Evolutionary conservation across 1,284 basidiomycete species (phyloP).

Genomic region (Meira miltonrushii): DNA sequence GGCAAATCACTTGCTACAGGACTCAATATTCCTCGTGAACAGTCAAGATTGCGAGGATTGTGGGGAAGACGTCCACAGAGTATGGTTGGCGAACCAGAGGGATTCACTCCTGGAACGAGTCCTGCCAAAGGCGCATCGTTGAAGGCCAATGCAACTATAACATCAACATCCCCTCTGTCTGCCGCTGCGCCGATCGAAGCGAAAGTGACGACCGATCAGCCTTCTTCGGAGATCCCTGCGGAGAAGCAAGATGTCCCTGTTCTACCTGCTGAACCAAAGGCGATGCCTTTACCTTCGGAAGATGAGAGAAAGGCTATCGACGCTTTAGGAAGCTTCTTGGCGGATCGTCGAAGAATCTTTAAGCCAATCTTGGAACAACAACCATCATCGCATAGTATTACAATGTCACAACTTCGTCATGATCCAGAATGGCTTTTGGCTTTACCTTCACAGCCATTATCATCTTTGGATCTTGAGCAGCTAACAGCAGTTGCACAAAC

Average conservation of each 20-base stretch:
- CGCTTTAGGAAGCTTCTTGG: constrained; percentile 47
- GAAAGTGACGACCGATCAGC: background rate
- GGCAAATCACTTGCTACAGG: background rate
- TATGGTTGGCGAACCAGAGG: constrained; percentile 19
- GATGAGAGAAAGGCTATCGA: constrained; percentile 24
- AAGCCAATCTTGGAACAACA: constrained; percentile 35
- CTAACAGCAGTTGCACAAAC: constrained; percentile 70
- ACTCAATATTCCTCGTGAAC: constrained; percentile 1
- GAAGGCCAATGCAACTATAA: background rate
- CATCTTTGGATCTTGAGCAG: constrained; percentile 30
- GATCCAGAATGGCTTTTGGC: constrained; percentile 33
- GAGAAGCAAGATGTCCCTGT: background rate
- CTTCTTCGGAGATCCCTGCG: background rate
- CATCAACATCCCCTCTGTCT: background rate
- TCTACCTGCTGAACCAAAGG: background rate
- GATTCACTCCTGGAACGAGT: constrained; percentile 11
- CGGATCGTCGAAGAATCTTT: constrained; percentile 48
- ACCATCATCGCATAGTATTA: constrained; percentile 22
- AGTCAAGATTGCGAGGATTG: constrained; percentile 12
- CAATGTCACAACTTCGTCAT: constrained; percentile 34
- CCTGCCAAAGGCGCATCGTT: constrained; percentile 4
- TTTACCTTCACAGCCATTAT: constrained; percentile 32
- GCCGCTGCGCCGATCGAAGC: background rate
- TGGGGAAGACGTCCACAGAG: constrained; percentile 26
- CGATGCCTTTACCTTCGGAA: constrained; percentile 5